phyloP scores from a whole-genome alignment of 1,284 basidiomycete species.

The Trichosporon coremiiforme region DNA sequence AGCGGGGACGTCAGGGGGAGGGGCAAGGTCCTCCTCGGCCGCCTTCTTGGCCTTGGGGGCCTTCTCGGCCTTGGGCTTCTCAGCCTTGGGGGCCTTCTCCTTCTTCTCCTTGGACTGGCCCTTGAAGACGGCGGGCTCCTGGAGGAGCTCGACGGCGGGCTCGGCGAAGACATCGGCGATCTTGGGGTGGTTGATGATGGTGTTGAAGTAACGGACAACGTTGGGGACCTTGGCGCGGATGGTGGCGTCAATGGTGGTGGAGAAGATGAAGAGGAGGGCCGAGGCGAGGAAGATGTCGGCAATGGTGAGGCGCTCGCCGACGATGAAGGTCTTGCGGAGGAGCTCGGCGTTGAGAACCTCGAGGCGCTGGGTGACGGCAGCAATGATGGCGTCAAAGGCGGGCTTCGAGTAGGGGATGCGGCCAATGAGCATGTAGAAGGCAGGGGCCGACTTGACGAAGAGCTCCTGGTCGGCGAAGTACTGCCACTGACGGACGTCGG shows the following conservation, averaged over 20 bases:
- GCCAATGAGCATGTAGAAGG: constrained; percentile 58
- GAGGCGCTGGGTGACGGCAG: constrained; percentile 41
- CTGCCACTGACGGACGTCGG: constrained; percentile 69
- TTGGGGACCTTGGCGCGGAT: constrained; percentile 72
- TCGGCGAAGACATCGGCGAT: constrained; percentile 65
- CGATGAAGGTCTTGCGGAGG: constrained; percentile 80
- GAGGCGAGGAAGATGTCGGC: constrained; percentile 79
- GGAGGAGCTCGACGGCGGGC: constrained; percentile 65
- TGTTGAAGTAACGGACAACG: constrained; percentile 76
- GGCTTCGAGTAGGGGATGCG: constrained; percentile 66
- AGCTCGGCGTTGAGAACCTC: constrained; percentile 71
- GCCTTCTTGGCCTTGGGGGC: constrained; percentile 61
- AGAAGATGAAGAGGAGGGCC: constrained; percentile 61
- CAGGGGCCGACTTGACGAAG: constrained; percentile 49
- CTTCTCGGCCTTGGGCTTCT: constrained; percentile 61
- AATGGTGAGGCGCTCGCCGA: constrained; percentile 89
- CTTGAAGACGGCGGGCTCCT: constrained; percentile 71
- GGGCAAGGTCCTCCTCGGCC: constrained; percentile 65
- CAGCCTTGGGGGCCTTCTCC: constrained; percentile 55
- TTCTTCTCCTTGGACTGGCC: constrained; percentile 75
- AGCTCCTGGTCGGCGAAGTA: constrained; percentile 66
- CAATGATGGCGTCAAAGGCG: constrained; percentile 50
- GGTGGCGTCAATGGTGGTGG: constrained; percentile 65
- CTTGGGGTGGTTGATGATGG: constrained; percentile 75
- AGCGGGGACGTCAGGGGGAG: constrained; percentile 54